Conservation (phyloP, 2,329 filamentous ascomycete species). For the Colletotrichum siamense region DNA sequence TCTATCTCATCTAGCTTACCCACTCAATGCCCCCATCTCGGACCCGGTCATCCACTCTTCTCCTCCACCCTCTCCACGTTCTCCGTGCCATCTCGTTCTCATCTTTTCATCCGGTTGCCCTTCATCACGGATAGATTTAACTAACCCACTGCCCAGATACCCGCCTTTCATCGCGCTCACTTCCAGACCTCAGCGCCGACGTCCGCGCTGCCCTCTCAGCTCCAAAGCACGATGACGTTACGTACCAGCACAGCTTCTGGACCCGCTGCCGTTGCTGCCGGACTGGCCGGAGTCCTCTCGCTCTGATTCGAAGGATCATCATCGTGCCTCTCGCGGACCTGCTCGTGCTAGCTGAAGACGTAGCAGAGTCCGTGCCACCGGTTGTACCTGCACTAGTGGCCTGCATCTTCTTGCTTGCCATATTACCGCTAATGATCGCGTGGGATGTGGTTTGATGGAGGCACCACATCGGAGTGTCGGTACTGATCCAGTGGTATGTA, state of each 20-base stretch:
- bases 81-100: neutral
- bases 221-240: slow-evolving; percentile 13
- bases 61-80: neutral
- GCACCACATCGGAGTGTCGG: neutral
- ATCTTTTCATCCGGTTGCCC: neutral
- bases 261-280: slow-evolving; percentile 18
- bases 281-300: neutral
- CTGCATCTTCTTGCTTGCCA: neutral
- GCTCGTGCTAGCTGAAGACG: neutral
- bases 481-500: neutral
- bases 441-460: neutral
- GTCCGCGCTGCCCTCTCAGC: slow-evolving; percentile 10
- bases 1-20: neutral
- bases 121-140: neutral
- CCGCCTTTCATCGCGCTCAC: neutral
- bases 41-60: neutral
- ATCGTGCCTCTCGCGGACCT: slow-evolving; percentile 4
- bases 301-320: slow-evolving; percentile 3
- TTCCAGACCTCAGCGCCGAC: slow-evolving; percentile 18
- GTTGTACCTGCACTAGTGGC: slow-evolving; percentile 11
- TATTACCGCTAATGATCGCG: slow-evolving; percentile 7
- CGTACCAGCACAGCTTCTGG: slow-evolving; percentile 15
- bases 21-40: neutral
- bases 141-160: neutral
- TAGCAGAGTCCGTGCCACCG: slow-evolving; percentile 8